Percentiles rank a stretch among this genome's conserved stretches.
These are phyloP conservation scores for Cochlearia excelsa DNA, from an alignment of 345 rosid genomes.

Conservation along the genomic window DNA sequence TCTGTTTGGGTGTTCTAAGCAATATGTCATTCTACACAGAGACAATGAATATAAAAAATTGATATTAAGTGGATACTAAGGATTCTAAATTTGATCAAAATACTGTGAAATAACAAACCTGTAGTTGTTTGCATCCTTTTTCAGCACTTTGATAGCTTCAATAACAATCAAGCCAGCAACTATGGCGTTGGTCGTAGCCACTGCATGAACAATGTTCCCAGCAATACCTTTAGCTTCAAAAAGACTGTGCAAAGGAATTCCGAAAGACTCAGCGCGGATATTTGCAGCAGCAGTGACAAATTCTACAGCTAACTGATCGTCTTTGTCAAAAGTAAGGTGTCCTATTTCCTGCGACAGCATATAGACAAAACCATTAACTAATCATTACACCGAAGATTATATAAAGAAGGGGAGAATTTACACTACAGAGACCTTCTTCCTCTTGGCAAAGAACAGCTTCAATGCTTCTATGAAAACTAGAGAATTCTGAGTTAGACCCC, in stretches of 20 bases:
- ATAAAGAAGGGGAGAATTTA: slow-evolving; percentile 11
- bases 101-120: slow-evolving; percentile 46
- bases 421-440: slow-evolving; percentile 60
- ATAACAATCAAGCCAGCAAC: slow-evolving; percentile 94
- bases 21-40: slow-evolving; percentile 79
- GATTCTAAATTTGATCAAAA: background rate
- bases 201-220: slow-evolving; percentile 97
- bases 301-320: slow-evolving; percentile 97
- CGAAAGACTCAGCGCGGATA: slow-evolving; percentile 90
- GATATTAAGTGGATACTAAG: background rate
- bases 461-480: slow-evolving; percentile 78
- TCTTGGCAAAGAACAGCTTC: slow-evolving; percentile 63
- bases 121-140: slow-evolving; percentile 56
- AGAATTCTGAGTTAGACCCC: slow-evolving; percentile 83
- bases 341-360: slow-evolving; percentile 69
- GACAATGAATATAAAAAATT: slow-evolving; percentile 19
- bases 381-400: background rate
- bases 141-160: slow-evolving; percentile 94
- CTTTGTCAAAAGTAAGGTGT: slow-evolving; percentile 89
- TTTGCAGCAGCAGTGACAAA: slow-evolving; percentile 99
- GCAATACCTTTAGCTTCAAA: slow-evolving; percentile 99
- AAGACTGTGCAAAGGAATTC: slow-evolving; percentile 89
- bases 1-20: slow-evolving; percentile 77
- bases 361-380: slow-evolving; percentile 11
- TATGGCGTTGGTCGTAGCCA: slow-evolving; percentile 96